Conservation (phyloP, 768 basidiomycete species). For the Mycena indigotica region DNA sequence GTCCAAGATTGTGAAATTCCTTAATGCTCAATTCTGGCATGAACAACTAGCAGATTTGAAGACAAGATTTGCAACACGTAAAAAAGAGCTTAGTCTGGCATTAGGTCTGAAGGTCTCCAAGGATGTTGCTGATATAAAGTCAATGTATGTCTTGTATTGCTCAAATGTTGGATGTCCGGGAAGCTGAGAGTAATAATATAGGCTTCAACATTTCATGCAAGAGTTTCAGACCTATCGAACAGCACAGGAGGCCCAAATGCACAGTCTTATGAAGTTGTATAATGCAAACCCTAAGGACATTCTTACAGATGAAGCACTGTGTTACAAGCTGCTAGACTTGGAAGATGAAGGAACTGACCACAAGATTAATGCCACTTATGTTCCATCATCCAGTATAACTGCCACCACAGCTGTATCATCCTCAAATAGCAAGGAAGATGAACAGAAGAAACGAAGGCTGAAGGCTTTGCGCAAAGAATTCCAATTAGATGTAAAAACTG, state of each 20-base stretch:
- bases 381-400: background rate
- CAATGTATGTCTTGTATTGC: background rate
- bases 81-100: background rate
- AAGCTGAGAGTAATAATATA: background rate
- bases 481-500: constrained; percentile 9
- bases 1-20: background rate
- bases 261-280: too few species aligned
- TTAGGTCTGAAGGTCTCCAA: background rate
- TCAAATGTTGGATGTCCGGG: background rate
- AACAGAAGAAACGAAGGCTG: background rate
- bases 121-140: background rate
- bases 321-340: too few species aligned
- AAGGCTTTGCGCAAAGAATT: constrained; percentile 20
- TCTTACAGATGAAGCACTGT: too few species aligned
- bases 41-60: background rate
- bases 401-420: background rate
- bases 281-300: too few species aligned
- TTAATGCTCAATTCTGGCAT: background rate
- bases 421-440: background rate
- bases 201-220: background rate
- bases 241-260: too few species aligned
- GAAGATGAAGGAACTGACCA: constrained; percentile 20
- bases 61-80: background rate
- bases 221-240: constrained; percentile 5
- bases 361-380: background rate